Evolutionary conservation across 331 rosid species (phyloP).

Genomic region (Malus hybrid): DNA sequence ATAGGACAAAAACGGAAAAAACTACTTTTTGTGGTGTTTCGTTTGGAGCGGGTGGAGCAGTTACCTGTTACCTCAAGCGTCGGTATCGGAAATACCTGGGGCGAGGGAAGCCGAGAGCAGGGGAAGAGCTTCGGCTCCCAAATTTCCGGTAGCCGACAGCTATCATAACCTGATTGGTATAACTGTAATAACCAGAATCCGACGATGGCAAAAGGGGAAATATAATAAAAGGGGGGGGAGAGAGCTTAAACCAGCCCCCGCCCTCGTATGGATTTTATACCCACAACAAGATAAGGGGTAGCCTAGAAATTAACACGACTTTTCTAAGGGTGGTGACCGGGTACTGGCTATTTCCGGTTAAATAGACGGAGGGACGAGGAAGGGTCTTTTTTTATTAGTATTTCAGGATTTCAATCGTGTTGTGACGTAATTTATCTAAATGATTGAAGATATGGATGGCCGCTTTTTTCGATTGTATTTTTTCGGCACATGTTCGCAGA

Average conservation of each 20-base stretch:
- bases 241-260: not conserved
- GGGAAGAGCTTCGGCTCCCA: conserved; percentile 45
- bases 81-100: conserved; percentile 42
- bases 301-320: not conserved
- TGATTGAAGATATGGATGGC: too few species aligned
- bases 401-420: too few species aligned
- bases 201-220: not conserved
- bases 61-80: conserved; percentile 32
- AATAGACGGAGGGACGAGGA: not conserved
- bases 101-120: conserved; percentile 67
- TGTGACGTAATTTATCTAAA: too few species aligned
- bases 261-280: conserved; percentile 22
- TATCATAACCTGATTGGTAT: conserved; percentile 35
- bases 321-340: conserved; percentile 14
- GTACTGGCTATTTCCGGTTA: conserved; percentile 34
- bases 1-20: not conserved
- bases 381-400: too few species aligned
- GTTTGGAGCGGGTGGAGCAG: not conserved
- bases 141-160: conserved; percentile 26
- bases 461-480: too few species aligned
- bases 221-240: not conserved
- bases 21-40: not conserved
- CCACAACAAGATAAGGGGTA: not conserved
- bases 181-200: conserved; percentile 11
- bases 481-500: too few species aligned